Conservation (phyloP, 2,329 filamentous ascomycete species). For the Beauveria bassiana region DNA sequence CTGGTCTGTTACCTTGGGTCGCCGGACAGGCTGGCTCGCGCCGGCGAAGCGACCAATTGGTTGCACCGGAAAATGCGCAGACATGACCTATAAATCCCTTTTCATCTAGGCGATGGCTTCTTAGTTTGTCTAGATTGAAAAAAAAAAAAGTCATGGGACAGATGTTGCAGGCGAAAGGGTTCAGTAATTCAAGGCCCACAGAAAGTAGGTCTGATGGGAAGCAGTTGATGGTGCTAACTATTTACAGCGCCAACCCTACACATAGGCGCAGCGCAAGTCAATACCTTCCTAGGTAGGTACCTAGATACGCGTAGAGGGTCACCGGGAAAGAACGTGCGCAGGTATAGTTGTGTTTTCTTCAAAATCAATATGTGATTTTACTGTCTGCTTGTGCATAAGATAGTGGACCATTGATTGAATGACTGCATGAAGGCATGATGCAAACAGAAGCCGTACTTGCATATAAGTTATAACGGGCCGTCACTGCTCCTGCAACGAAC, state of each 20-base stretch:
- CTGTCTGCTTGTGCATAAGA: background rate
- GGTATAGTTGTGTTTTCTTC: too few relatives aligned
- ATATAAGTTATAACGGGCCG: background rate
- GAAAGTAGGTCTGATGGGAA: background rate
- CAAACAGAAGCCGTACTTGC: background rate
- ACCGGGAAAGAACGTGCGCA: background rate
- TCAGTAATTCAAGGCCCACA: background rate
- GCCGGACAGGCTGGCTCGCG: constrained; percentile 60
- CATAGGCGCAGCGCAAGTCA: background rate
- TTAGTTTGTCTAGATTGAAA: background rate
- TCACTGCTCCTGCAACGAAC: background rate
- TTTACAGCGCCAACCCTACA: background rate
- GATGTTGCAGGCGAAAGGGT: background rate
- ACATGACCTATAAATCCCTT: background rate
- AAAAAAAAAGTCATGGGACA: background rate
- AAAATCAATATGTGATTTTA: too few relatives aligned
- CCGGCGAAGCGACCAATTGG: constrained; percentile 63
- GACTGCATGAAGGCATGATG: background rate
- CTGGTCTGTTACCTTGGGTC: constrained; percentile 55
- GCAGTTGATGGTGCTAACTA: background rate
- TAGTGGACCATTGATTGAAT: background rate
- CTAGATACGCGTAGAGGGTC: background rate
- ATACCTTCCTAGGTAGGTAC: too few relatives aligned
- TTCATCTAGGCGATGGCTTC: background rate
- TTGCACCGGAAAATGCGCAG: constrained; percentile 51